These are phyloP conservation scores for Fallopia convolvulus DNA, from an alignment of 148 eudicot species.

Conservation along the genomic window DNA sequence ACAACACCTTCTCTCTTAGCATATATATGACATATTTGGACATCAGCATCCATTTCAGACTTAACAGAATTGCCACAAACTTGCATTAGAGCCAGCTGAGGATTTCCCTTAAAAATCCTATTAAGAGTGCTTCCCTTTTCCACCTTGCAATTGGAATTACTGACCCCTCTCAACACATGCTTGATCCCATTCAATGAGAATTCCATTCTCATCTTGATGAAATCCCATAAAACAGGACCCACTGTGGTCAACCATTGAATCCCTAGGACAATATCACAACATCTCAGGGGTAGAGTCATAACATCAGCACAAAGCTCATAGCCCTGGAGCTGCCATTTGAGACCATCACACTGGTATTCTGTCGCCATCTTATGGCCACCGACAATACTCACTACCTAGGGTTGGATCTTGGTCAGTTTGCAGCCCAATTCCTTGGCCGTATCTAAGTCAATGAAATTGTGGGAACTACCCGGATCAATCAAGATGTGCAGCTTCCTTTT, in stretches of 20 bases:
- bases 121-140: neutral
- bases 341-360: no score
- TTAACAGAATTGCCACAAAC: neutral
- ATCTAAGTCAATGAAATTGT: neutral
- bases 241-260: no score
- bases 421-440: neutral
- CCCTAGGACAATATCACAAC: no score
- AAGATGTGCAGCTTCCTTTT: neutral
- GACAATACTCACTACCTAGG: neutral
- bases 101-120: neutral
- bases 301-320: no score
- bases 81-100: neutral
- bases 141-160: neutral
- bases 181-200: neutral
- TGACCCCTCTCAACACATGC: neutral
- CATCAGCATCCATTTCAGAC: no score
- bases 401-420: no score
- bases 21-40: neutral
- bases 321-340: no score
- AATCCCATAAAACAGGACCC: no score
- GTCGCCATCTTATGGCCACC: neutral
- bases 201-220: neutral
- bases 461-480: conserved; percentile 12
- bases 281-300: no score
- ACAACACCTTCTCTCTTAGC: neutral